Conservation (phyloP, 2,329 filamentous ascomycete species). For the Colletotrichum viniferum region DNA sequence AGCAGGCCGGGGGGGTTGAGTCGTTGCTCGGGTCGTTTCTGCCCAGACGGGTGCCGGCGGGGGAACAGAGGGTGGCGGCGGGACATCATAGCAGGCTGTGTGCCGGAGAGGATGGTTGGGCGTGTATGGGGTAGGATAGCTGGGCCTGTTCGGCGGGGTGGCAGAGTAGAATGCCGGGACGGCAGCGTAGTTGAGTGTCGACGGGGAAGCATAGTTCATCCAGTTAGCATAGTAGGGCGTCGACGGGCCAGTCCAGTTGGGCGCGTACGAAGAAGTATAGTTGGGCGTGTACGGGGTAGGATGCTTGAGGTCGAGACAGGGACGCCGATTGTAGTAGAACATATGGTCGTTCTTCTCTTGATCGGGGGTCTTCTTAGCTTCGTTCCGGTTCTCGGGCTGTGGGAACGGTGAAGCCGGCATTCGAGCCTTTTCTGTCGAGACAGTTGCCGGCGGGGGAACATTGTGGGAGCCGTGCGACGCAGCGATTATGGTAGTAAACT, state of each 20-base stretch:
- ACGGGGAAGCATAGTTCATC: too few relatives aligned
- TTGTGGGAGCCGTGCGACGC: background rate
- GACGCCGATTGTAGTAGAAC: background rate
- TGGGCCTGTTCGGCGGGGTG: background rate
- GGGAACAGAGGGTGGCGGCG: background rate
- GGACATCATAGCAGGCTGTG: too few relatives aligned
- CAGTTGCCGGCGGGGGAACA: background rate
- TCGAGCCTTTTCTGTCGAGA: background rate
- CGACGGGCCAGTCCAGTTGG: too few relatives aligned
- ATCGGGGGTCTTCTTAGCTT: background rate
- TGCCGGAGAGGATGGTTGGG: too few relatives aligned
- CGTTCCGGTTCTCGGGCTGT: background rate
- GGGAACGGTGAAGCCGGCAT: background rate
- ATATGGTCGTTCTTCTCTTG: background rate
- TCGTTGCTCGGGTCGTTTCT: background rate
- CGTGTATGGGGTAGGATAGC: background rate
- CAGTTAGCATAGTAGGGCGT: too few relatives aligned
- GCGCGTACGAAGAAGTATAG: background rate
- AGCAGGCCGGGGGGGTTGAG: background rate
- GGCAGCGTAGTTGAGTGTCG: too few relatives aligned
- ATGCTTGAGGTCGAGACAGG: background rate
- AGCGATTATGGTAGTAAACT: too few relatives aligned
- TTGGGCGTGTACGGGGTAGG: background rate
- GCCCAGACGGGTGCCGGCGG: background rate
- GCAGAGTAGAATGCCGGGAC: too few relatives aligned